These are phyloP conservation scores for Lagenaria siceraria DNA, from an alignment of 306 rosid species.

Conservation along the genomic window DNA sequence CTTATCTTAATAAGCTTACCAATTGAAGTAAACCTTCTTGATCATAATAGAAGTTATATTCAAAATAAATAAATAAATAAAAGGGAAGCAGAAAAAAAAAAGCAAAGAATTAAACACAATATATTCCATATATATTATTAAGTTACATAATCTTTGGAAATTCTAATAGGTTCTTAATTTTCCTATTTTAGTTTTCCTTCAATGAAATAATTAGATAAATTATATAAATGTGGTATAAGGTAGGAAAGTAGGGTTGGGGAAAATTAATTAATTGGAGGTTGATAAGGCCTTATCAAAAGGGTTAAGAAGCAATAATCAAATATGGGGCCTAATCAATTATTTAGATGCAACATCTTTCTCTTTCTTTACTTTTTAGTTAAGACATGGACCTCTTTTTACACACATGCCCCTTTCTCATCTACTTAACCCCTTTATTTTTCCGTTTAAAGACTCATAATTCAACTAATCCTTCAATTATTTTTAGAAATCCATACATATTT, in stretches of 20 bases:
- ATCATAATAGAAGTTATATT: not conserved
- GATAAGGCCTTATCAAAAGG: constrained; percentile 52
- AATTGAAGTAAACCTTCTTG: not conserved
- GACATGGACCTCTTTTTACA: constrained; percentile 16
- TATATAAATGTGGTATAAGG: not conserved
- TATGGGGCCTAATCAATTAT: constrained; percentile 47
- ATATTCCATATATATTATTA: too few relatives aligned
- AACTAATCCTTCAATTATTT: not conserved
- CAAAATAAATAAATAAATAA: too few relatives aligned
- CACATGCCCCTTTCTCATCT: not conserved
- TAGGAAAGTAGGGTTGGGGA: not conserved
- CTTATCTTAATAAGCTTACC: not conserved
- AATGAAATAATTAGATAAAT: not conserved
- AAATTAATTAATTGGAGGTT: constrained; percentile 28
- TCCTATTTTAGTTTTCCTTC: not conserved
- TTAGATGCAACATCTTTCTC: constrained; percentile 45
- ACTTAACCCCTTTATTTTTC: not conserved
- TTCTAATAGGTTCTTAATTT: not conserved
- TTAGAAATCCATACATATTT: not conserved
- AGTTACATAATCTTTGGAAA: not conserved
- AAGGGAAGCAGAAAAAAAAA: too few relatives aligned
- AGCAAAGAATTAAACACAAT: too few relatives aligned
- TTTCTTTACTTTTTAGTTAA: constrained; percentile 46
- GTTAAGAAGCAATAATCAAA: constrained; percentile 49
- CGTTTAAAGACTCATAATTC: constrained; percentile 1